Percentiles rank a stretch among this genome's conserved stretches.
Evolutionary conservation across 2,329 filamentous ascomycete species (phyloP).

Genomic region (Fusarium robinianum): DNA sequence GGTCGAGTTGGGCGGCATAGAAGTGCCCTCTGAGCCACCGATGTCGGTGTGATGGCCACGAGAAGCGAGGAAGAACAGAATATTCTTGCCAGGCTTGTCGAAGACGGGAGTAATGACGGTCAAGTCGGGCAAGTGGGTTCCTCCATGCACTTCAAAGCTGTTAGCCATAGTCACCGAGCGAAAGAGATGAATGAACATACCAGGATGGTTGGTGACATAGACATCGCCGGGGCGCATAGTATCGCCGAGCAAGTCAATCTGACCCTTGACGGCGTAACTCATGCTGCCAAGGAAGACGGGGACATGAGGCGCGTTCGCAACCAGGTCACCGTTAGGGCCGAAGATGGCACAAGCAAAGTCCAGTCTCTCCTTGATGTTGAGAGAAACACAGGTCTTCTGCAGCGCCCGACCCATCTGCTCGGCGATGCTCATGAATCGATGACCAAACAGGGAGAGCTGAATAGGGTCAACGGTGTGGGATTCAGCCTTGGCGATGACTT

Average conservation of each 20-base stretch:
- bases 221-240: conserved; percentile 76
- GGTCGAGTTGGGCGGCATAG: conserved; percentile 57
- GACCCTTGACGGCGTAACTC: conserved; percentile 74
- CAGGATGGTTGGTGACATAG: conserved; percentile 62
- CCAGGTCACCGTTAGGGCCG: conserved; percentile 70
- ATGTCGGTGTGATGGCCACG: conserved; percentile 25
- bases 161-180: background rate
- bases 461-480: conserved; percentile 64
- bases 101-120: conserved; percentile 24
- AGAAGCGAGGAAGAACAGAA: conserved; percentile 22
- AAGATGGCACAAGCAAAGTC: conserved; percentile 81
- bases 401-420: conserved; percentile 78
- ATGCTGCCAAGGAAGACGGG: conserved; percentile 79
- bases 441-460: conserved; percentile 72
- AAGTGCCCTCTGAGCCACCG: conserved; percentile 21
- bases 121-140: conserved; percentile 17
- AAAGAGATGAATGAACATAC: background rate
- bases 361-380: conserved; percentile 78
- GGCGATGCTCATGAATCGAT: conserved; percentile 80
- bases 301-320: conserved; percentile 75
- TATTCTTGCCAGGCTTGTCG: conserved; percentile 13
- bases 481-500: background rate
- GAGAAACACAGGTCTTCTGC: conserved; percentile 74
- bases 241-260: conserved; percentile 65
- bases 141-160: background rate